Conservation (phyloP, 2,329 filamentous ascomycete species). For the Aspergillus caelatus region DNA sequence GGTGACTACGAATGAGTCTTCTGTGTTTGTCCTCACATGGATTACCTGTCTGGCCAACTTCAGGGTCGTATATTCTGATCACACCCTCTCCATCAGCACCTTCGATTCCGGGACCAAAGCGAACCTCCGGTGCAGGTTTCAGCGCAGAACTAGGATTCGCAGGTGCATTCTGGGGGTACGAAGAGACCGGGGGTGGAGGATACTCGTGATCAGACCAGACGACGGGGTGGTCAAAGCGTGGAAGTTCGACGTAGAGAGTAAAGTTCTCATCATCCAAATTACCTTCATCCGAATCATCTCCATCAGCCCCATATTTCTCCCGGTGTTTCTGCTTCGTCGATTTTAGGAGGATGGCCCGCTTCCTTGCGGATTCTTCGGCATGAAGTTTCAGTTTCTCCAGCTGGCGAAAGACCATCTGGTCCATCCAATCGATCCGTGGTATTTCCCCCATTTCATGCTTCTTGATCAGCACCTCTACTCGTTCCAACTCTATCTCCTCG, state of each 20-base stretch:
- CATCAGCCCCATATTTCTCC: slow-evolving; percentile 44
- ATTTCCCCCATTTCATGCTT: slow-evolving; percentile 99
- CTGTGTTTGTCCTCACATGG: slow-evolving; percentile 95
- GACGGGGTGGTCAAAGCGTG: slow-evolving; percentile 91
- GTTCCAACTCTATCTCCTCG: slow-evolving; percentile 81
- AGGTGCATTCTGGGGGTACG: slow-evolving; percentile 65
- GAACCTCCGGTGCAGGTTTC: slow-evolving; percentile 84
- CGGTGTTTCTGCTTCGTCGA: slow-evolving; percentile 31
- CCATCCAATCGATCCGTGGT: slow-evolving; percentile 88
- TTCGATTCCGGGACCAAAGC: slow-evolving; percentile 87
- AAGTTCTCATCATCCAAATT: slow-evolving; percentile 66
- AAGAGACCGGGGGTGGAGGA: slow-evolving; percentile 77
- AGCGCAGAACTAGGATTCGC: slow-evolving; percentile 70
- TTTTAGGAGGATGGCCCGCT: slow-evolving; percentile 49
- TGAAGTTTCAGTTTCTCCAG: slow-evolving; percentile 76
- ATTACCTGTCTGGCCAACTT: slow-evolving; percentile 86
- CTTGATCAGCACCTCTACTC: slow-evolving; percentile 88
- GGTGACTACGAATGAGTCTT: slow-evolving; percentile 84
- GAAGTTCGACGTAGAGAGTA: slow-evolving; percentile 85
- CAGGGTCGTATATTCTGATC: slow-evolving; percentile 88
- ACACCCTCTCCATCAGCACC: slow-evolving; percentile 62
- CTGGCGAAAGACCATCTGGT: slow-evolving; percentile 88
- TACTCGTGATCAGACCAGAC: slow-evolving; percentile 97
- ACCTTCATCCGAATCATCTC: slow-evolving; percentile 41
- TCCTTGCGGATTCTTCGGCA: slow-evolving; percentile 66